Evolutionary conservation across 768 basidiomycete genomes (phyloP).

Genomic region (Mycena olivaceomarginata): DNA sequence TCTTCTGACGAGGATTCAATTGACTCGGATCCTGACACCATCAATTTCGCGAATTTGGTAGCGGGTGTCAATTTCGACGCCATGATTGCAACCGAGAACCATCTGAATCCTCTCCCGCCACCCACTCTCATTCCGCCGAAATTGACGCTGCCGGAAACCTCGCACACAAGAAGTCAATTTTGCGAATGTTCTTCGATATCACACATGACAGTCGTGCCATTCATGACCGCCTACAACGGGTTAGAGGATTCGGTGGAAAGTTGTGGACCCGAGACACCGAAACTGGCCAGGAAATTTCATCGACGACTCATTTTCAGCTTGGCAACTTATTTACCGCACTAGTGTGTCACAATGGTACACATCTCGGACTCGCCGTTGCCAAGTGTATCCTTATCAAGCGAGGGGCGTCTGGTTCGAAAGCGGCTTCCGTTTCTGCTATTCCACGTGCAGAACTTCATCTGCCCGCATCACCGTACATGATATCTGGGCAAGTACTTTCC

Average conservation of each 20-base stretch:
- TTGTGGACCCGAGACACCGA: conserved; percentile 39
- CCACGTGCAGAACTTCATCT: conserved; percentile 4
- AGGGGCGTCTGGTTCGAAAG: neutral
- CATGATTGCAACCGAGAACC: too few relatives aligned
- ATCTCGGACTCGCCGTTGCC: conserved; percentile 18
- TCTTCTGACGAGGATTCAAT: too few relatives aligned
- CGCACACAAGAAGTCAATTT: conserved; percentile 46
- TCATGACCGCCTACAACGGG: conserved; percentile 47
- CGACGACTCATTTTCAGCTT: conserved; percentile 14
- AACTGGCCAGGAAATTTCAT: neutral
- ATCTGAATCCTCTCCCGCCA: too few relatives aligned
- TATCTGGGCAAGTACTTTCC: conserved; percentile 14
- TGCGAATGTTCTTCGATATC: conserved; percentile 39
- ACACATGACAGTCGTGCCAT: conserved; percentile 38
- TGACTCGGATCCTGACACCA: neutral
- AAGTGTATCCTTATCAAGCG: conserved; percentile 15
- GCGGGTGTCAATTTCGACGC: too few relatives aligned
- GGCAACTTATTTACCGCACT: conserved; percentile 19
- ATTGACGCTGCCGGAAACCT: neutral
- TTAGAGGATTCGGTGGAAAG: conserved; percentile 44
- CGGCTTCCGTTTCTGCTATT: neutral
- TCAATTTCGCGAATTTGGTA: conserved; percentile 24
- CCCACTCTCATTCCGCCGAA: conserved; percentile 4
- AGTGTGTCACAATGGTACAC: conserved; percentile 3
- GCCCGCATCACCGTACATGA: neutral